phyloP scores from a whole-genome alignment of 2,329 filamentous ascomycete species.

The Incumbomyces lentus region DNA sequence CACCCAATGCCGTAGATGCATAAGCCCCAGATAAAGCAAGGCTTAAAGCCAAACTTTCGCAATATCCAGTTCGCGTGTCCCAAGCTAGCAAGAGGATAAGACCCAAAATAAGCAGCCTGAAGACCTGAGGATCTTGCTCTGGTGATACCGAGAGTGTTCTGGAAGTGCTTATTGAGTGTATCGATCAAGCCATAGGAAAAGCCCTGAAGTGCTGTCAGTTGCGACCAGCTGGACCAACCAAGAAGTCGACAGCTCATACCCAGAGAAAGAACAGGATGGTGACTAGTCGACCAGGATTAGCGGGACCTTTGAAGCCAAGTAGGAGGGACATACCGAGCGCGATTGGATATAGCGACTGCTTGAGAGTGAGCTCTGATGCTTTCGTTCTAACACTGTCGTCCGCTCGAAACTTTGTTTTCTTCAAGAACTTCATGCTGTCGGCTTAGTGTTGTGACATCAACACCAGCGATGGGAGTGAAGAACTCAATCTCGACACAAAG shows the following conservation, averaged over 20 bases:
- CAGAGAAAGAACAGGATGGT: constrained; percentile 43
- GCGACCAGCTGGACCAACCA: too few relatives aligned
- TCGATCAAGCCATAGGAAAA: constrained; percentile 40
- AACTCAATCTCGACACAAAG: too few relatives aligned
- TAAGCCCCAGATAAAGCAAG: constrained; percentile 66
- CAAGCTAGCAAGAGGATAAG: constrained; percentile 44
- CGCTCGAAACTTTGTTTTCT: constrained; percentile 1
- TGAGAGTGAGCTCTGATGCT: constrained; percentile 30
- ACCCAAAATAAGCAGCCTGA: constrained; percentile 55
- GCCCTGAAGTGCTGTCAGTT: constrained; percentile 17
- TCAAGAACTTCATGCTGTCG: background rate
- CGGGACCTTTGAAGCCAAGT: background rate
- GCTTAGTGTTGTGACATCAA: too few relatives aligned
- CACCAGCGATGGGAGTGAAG: too few relatives aligned
- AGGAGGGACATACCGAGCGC: background rate
- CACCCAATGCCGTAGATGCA: constrained; percentile 60
- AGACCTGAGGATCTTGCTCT: constrained; percentile 50
- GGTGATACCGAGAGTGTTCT: constrained; percentile 43
- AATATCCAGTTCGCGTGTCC: constrained; percentile 50
- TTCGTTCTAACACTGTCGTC: constrained; percentile 4
- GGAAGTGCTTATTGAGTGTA: constrained; percentile 47
- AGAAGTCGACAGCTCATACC: constrained; percentile 16
- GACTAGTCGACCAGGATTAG: constrained; percentile 22
- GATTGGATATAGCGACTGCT: constrained; percentile 33
- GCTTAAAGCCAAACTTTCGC: constrained; percentile 65